These are phyloP conservation scores for Helicostylum pulchrum DNA, from an alignment of 192 early-diverging fungal genomes.

Conservation along the genomic window DNA sequence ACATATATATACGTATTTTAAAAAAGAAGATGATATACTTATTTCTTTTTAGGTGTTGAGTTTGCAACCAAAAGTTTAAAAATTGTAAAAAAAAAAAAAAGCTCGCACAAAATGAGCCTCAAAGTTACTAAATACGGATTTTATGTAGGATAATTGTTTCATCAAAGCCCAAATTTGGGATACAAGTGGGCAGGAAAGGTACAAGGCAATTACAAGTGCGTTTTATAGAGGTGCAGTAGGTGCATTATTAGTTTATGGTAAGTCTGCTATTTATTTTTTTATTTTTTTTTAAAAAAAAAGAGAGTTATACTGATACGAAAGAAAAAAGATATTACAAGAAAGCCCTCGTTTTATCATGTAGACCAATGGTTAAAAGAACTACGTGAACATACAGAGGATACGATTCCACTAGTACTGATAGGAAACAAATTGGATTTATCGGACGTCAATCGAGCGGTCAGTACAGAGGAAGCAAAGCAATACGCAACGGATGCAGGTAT, in stretches of 20 bases:
- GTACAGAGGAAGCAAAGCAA: slow-evolving; percentile 70
- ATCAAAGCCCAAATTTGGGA: slow-evolving; percentile 56
- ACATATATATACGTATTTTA: background rate
- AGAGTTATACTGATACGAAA: too few relatives aligned
- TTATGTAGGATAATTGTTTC: slow-evolving; percentile 34
- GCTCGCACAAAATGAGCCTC: background rate
- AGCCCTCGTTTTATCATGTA: slow-evolving; percentile 76
- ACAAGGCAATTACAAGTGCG: slow-evolving; percentile 78
- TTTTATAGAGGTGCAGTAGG: slow-evolving; percentile 91
- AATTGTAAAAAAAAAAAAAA: slow-evolving; percentile 5
- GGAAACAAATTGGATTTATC: slow-evolving; percentile 90
- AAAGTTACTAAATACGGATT: slow-evolving; percentile 3
- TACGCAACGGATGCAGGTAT: slow-evolving; percentile 74
- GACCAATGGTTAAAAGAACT: slow-evolving; percentile 92
- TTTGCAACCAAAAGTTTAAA: slow-evolving; percentile 13
- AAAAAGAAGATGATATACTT: background rate
- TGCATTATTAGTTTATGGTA: slow-evolving; percentile 82
- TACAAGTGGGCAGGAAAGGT: slow-evolving; percentile 89
- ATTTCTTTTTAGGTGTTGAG: slow-evolving; percentile 6
- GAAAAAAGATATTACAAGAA: slow-evolving; percentile 38
- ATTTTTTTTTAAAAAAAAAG: slow-evolving; percentile 44
- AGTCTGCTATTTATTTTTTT: too few relatives aligned
- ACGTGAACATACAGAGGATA: slow-evolving; percentile 84
- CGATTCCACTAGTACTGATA: slow-evolving; percentile 87
- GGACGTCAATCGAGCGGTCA: slow-evolving; percentile 58